A percentile compares a stretch with the other conserved stretches of the same genome.
Conservation (phyloP, 116 monocot genomes). For the Papilionanthe hybrid region DNA sequence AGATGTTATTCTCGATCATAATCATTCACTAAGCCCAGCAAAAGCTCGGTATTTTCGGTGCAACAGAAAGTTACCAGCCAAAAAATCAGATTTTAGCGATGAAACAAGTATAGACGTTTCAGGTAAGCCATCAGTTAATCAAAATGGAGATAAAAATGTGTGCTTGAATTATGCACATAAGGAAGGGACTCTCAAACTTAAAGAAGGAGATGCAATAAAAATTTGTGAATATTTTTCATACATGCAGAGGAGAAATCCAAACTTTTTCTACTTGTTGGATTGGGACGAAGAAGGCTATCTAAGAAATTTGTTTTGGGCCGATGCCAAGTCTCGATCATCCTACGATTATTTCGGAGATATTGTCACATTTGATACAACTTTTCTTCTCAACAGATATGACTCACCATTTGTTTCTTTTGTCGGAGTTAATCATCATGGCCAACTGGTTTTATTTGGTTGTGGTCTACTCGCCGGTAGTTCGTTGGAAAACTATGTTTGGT, state of each 20-base stretch:
- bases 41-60: constrained; percentile 8
- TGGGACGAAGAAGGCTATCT: constrained; percentile 8
- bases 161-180: not conserved
- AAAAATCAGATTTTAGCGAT: not conserved
- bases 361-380: constrained; percentile 11
- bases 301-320: constrained; percentile 8
- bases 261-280: constrained; percentile 6
- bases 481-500: not conserved
- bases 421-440: constrained; percentile 14
- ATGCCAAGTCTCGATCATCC: not conserved
- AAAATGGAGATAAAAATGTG: not conserved
- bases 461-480: not conserved
- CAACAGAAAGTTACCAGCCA: not conserved
- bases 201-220: not conserved
- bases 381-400: constrained; percentile 7
- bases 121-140: not conserved
- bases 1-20: constrained; percentile 3
- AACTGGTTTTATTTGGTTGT: constrained; percentile 13
- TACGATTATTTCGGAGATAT: constrained; percentile 7
- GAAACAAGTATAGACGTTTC: not conserved
- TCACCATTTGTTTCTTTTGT: constrained; percentile 14
- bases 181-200: constrained; percentile 2
- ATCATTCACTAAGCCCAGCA: constrained; percentile 4
- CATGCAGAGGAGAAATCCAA: not conserved
- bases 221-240: not conserved